Conservation (phyloP, 345 rosid genomes). For the Heritiera littoralis region DNA sequence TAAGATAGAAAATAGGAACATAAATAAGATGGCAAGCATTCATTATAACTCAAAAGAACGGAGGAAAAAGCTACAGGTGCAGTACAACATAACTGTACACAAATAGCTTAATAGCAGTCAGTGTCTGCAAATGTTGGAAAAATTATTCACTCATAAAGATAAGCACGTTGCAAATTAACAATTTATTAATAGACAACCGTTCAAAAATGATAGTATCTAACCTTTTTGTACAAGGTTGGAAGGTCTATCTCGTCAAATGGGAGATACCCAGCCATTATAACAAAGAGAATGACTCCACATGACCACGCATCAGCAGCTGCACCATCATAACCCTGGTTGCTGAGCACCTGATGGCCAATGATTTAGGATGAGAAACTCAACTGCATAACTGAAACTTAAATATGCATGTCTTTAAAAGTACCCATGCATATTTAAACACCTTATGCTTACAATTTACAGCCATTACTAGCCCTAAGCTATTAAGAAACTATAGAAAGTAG, state of each 20-base stretch:
- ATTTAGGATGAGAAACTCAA: slow-evolving; percentile 17
- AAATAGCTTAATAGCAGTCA: background rate
- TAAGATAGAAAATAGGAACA: background rate
- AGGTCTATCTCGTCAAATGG: slow-evolving; percentile 83
- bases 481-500: background rate
- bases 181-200: slow-evolving; percentile 11
- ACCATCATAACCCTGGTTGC: slow-evolving; percentile 77
- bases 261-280: slow-evolving; percentile 84
- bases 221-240: slow-evolving; percentile 74
- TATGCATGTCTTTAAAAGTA: background rate
- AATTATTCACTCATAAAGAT: background rate
- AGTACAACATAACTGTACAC: background rate
- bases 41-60: background rate
- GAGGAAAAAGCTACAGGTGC: background rate
- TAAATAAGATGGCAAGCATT: background rate
- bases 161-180: slow-evolving; percentile 6
- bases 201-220: slow-evolving; percentile 29
- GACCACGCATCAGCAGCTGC: slow-evolving; percentile 96
- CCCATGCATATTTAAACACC: background rate
- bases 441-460: background rate
- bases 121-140: background rate
- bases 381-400: background rate
- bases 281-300: slow-evolving; percentile 88
- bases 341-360: slow-evolving; percentile 48
- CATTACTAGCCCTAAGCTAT: background rate